Evolutionary conservation across 176 grass and related monocot genomes (phyloP).

Genomic region (Musa itinerans): DNA sequence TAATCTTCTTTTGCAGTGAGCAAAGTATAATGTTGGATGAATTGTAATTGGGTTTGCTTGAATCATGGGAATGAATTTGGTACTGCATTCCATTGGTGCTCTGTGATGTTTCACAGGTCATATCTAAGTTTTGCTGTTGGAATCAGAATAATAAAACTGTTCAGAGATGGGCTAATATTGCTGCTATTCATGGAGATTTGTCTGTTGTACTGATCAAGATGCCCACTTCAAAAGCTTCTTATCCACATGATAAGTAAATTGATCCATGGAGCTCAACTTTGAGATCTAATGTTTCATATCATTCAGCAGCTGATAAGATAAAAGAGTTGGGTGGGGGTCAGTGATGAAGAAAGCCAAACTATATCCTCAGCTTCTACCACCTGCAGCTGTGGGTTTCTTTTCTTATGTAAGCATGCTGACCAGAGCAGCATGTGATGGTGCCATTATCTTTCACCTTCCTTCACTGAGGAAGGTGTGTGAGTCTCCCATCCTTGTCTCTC

Average conservation of each 20-base stretch:
- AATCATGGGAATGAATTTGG: not conserved
- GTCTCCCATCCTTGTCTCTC: not conserved
- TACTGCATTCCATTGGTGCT: not conserved
- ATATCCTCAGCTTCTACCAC: not conserved
- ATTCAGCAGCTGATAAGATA: not conserved
- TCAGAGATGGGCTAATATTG: too few species aligned
- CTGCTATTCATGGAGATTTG: too few species aligned
- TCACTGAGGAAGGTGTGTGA: not conserved
- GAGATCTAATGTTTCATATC: too few species aligned
- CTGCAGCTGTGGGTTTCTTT: not conserved
- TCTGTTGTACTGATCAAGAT: too few species aligned
- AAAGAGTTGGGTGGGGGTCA: not conserved
- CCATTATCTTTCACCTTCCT: not conserved
- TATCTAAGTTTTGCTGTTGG: not conserved
- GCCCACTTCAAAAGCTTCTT: too few species aligned
- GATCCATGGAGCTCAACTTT: too few species aligned
- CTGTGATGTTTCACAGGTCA: not conserved
- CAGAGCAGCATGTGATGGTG: not conserved
- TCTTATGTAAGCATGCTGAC: not conserved
- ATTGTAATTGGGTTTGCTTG: not conserved
- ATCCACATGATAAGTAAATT: too few species aligned
- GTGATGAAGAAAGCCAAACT: not conserved
- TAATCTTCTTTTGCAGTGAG: not conserved
- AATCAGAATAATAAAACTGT: not conserved
- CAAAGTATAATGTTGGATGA: too few species aligned